phyloP scores from a whole-genome alignment of 306 rosid species.

The Mucuna pruriens region DNA sequence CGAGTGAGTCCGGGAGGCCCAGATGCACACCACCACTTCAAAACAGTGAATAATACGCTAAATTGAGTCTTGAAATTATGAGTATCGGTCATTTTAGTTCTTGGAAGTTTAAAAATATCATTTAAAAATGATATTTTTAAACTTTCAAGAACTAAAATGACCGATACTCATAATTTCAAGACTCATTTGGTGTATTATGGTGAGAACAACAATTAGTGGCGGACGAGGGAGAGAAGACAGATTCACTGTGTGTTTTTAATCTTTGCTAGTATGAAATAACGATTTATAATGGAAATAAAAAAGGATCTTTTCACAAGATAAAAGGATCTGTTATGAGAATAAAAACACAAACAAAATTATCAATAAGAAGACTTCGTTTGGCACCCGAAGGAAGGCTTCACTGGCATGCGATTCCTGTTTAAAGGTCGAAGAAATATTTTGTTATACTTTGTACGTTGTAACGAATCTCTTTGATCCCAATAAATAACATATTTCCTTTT shows the following conservation, averaged over 20 bases:
- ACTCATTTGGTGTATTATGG: neutral
- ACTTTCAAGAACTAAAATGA: too few relatives aligned
- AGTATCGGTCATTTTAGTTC: neutral
- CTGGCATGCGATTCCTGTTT: neutral
- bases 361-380: neutral
- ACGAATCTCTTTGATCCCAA: slow-evolving; percentile 26
- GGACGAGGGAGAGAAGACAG: slow-evolving; percentile 19
- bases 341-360: neutral
- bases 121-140: too few relatives aligned
- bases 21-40: slow-evolving; percentile 53
- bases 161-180: neutral
- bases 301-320: neutral
- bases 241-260: slow-evolving; percentile 5
- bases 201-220: neutral
- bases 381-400: neutral
- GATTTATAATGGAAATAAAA: neutral
- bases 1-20: slow-evolving; percentile 57
- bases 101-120: neutral
- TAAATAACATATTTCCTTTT: neutral
- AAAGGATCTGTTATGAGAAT: neutral
- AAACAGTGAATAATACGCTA: neutral
- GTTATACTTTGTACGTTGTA: slow-evolving; percentile 16
- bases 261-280: neutral
- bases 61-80: neutral
- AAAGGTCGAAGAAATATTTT: slow-evolving; percentile 16